These are phyloP conservation scores for Fusarium beomiforme DNA, from an alignment of 2,329 filamentous ascomycete species.

Conservation along the genomic window DNA sequence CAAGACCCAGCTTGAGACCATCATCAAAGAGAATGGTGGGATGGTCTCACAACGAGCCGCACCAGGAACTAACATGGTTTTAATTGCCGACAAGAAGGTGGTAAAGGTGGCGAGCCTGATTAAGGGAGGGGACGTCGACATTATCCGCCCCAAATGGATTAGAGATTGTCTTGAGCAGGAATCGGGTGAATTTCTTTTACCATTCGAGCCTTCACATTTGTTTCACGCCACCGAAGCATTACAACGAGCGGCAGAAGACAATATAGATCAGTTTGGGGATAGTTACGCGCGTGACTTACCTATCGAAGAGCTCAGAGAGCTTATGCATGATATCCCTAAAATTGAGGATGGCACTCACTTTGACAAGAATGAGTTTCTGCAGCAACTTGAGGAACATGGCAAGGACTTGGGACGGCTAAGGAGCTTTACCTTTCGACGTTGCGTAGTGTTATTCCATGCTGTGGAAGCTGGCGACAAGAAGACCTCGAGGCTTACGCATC, in stretches of 20 bases:
- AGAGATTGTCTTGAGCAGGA: constrained; percentile 77
- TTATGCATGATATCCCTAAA: constrained; percentile 63
- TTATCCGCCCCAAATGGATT: constrained; percentile 85
- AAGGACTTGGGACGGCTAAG: constrained; percentile 60
- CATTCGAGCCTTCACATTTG: constrained; percentile 71
- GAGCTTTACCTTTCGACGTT: constrained; percentile 63
- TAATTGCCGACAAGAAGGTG: constrained; percentile 81
- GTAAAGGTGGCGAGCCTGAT: constrained; percentile 87
- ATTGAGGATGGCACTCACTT: constrained; percentile 55
- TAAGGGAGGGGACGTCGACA: constrained; percentile 74
- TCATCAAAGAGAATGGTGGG: constrained; percentile 87
- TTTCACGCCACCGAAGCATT: constrained; percentile 72
- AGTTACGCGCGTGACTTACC: constrained; percentile 80
- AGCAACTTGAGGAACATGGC: constrained; percentile 65
- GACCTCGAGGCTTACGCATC: constrained; percentile 60
- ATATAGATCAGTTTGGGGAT: constrained; percentile 82
- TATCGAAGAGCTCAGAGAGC: constrained; percentile 67
- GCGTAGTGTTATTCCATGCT: constrained; percentile 54
- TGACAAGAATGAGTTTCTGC: constrained; percentile 58
- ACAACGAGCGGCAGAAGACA: constrained; percentile 63
- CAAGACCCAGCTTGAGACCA: constrained; percentile 80
- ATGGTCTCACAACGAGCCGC: constrained; percentile 78
- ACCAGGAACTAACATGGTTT: constrained; percentile 69
- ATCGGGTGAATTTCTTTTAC: constrained; percentile 70
- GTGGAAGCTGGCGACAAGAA: constrained; percentile 47